These are phyloP conservation scores for Nidula niveotomentosa DNA, from an alignment of 1,284 basidiomycete genomes.

Conservation along the genomic window DNA sequence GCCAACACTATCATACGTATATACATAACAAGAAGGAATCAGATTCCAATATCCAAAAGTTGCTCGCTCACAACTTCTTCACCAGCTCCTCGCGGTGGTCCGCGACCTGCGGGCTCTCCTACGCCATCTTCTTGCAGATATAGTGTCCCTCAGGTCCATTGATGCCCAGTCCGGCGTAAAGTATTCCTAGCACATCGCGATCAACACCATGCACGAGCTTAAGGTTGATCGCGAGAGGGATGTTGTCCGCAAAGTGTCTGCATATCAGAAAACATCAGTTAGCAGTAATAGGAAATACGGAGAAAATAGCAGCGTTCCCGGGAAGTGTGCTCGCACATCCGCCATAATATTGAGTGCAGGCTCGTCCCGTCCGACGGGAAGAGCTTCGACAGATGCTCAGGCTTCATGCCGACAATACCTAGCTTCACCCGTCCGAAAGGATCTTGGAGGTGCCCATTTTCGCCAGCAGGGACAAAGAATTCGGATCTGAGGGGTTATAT, in stretches of 20 bases:
- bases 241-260: slow-evolving; percentile 65
- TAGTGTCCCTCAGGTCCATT: slow-evolving; percentile 42
- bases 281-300: background rate
- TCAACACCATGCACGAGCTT: slow-evolving; percentile 57
- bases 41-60: slow-evolving; percentile 31
- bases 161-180: slow-evolving; percentile 45
- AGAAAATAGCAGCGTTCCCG: slow-evolving; percentile 43
- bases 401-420: slow-evolving; percentile 39
- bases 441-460: slow-evolving; percentile 29
- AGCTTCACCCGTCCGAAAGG: slow-evolving; percentile 41
- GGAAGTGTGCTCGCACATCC: slow-evolving; percentile 71
- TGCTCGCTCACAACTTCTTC: slow-evolving; percentile 54
- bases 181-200: slow-evolving; percentile 28
- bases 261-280: slow-evolving; percentile 41
- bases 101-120: slow-evolving; percentile 49
- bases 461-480: background rate
- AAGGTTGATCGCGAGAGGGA: slow-evolving; percentile 64
- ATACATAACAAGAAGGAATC: no score
- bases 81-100: slow-evolving; percentile 45
- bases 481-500: no score
- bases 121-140: slow-evolving; percentile 52
- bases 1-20: no score
- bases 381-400: slow-evolving; percentile 50
- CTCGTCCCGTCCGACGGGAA: slow-evolving; percentile 52
- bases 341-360: slow-evolving; percentile 67